These are phyloP conservation scores for Trichocladium uniseriatum DNA, from an alignment of 495 filamentous ascomycete species.

Conservation along the genomic window DNA sequence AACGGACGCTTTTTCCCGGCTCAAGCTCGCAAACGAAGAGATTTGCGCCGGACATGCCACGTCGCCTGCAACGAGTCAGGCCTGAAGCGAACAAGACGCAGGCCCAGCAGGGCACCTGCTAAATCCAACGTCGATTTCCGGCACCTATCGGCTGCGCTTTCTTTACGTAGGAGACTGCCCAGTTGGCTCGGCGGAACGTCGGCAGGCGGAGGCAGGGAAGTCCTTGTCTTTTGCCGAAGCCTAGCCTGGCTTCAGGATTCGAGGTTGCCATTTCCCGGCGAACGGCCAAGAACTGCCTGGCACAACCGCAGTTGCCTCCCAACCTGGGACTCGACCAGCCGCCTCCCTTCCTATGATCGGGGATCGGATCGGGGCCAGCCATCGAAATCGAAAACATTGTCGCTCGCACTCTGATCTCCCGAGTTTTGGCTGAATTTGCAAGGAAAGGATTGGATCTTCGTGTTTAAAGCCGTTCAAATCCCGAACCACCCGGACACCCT, in stretches of 20 bases:
- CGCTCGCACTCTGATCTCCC: background rate
- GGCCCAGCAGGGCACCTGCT: conserved; percentile 18
- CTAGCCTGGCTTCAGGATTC: background rate
- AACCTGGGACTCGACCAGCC: background rate
- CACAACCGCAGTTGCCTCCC: background rate
- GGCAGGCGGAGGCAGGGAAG: background rate
- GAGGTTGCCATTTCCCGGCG: too few relatives aligned
- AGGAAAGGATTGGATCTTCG: background rate
- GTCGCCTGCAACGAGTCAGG: conserved; percentile 26
- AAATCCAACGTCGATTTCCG: conserved; percentile 19
- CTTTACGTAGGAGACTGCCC: background rate
- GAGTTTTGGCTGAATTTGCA: conserved; percentile 18
- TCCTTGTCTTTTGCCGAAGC: background rate
- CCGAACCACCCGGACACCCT: conserved; percentile 4
- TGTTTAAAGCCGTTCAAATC: conserved; percentile 19
- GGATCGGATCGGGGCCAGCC: background rate
- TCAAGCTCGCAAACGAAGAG: background rate
- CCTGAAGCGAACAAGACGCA: too few relatives aligned
- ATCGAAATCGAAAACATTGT: background rate
- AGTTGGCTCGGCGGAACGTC: conserved; percentile 1
- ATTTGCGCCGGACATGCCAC: conserved; percentile 20
- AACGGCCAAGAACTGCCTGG: background rate
- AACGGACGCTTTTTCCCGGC: conserved; percentile 5
- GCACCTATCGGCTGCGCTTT: conserved; percentile 10
- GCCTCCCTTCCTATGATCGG: background rate